These are phyloP conservation scores for Stephanocyclus meneghinianus DNA, from an alignment of 352 stramenopile species.

Conservation along the genomic window DNA sequence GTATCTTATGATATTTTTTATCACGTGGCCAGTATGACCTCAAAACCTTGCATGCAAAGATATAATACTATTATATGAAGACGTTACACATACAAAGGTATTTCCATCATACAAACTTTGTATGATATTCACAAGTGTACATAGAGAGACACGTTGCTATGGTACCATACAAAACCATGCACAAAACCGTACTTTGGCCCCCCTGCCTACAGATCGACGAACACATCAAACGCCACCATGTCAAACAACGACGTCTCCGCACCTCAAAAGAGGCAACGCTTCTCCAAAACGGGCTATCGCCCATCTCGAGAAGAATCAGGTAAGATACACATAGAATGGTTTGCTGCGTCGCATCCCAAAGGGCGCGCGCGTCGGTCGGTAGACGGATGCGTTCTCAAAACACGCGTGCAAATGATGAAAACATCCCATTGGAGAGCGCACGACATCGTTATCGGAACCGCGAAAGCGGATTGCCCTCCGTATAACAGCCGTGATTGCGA, in stretches of 20 bases:
- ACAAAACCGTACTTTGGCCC: too few species aligned
- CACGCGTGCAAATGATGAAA: slow-evolving; percentile 48
- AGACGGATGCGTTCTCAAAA: background rate
- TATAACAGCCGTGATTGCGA: slow-evolving; percentile 30
- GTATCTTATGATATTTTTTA: too few species aligned
- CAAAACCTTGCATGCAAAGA: too few species aligned
- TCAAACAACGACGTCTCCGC: background rate
- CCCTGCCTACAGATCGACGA: too few species aligned
- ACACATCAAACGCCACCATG: background rate
- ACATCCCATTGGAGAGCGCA: slow-evolving; percentile 35
- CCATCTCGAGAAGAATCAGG: slow-evolving; percentile 40
- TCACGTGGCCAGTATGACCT: too few species aligned
- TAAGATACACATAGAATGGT: slow-evolving; percentile 7
- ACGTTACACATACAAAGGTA: too few species aligned
- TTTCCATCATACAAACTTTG: too few species aligned
- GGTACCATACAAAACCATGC: too few species aligned
- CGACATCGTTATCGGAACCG: slow-evolving; percentile 49
- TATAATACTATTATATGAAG: too few species aligned
- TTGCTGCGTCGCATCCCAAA: background rate
- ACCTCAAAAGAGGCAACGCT: background rate
- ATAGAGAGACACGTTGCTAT: too few species aligned
- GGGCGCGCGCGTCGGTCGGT: background rate
- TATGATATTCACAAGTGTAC: too few species aligned
- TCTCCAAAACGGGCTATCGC: slow-evolving; percentile 11
- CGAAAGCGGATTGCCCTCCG: slow-evolving; percentile 58